Percentiles rank a stretch among this genome's conserved stretches.
Evolutionary conservation across 2,329 filamentous ascomycete species (phyloP).

Genomic region (Nemania abortiva): DNA sequence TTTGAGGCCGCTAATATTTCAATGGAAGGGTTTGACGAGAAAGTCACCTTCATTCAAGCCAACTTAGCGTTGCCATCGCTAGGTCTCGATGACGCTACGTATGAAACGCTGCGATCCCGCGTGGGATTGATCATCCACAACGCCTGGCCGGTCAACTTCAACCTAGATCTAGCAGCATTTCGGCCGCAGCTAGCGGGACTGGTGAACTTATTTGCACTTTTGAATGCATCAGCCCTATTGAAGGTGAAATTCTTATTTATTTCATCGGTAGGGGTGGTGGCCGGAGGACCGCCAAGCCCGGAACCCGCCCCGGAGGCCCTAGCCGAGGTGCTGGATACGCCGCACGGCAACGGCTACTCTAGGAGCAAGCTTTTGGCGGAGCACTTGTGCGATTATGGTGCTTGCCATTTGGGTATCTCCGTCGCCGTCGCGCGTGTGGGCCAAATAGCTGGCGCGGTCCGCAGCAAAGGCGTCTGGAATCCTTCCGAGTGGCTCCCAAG

Average conservation of each 20-base stretch:
- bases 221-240: conserved; percentile 6
- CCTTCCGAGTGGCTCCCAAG: conserved; percentile 57
- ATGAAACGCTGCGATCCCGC: conserved; percentile 34
- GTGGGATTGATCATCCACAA: conserved; percentile 43
- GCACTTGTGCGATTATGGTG: conserved; percentile 44
- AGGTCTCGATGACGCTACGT: conserved; percentile 35
- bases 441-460: conserved; percentile 48
- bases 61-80: conserved; percentile 41
- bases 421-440: conserved; percentile 45
- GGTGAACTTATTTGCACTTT: conserved; percentile 40
- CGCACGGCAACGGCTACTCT: conserved; percentile 38
- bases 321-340: neutral
- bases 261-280: conserved; percentile 42
- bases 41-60: conserved; percentile 42
- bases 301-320: neutral
- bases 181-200: conserved; percentile 40
- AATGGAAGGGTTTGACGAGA: conserved; percentile 17
- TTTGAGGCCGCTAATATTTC: conserved; percentile 26
- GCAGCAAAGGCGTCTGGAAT: conserved; percentile 53
- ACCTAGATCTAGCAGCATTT: conserved; percentile 39
- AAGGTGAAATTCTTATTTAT: conserved; percentile 40
- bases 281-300: neutral
- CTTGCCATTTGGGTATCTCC: conserved; percentile 30
- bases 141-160: conserved; percentile 48
- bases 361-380: conserved; percentile 49